A percentile compares a stretch with the other conserved stretches of the same genome.
Evolutionary conservation across 495 filamentous ascomycete species (phyloP).

Genomic region (Neurospora discreta): DNA sequence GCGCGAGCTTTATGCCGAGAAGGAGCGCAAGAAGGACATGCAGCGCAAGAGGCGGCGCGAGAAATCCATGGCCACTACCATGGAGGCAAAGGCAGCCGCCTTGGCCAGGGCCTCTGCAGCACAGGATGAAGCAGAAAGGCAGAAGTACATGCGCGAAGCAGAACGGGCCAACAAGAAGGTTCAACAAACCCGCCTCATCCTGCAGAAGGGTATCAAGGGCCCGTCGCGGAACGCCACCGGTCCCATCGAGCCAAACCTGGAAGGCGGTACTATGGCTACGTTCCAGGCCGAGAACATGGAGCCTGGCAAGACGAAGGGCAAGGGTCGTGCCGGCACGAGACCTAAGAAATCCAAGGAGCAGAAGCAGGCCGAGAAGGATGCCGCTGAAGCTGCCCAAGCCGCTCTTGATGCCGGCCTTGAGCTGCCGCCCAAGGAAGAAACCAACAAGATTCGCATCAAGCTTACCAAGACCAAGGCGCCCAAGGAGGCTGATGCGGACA

Average conservation of each 20-base stretch:
- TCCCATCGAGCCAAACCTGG: constrained; percentile 67
- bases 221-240: constrained; percentile 69
- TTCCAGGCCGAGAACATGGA: constrained; percentile 61
- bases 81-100: constrained; percentile 75
- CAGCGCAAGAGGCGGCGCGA: constrained; percentile 94
- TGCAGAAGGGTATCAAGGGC: constrained; percentile 73
- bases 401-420: constrained; percentile 78
- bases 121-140: constrained; percentile 66
- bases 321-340: constrained; percentile 54
- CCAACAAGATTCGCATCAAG: constrained; percentile 47
- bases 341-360: constrained; percentile 91
- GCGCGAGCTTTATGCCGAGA: constrained; percentile 85
- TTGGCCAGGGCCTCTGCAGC: constrained; percentile 62
- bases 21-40: constrained; percentile 99
- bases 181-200: constrained; percentile 65
- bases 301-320: constrained; percentile 51
- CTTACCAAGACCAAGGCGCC: constrained; percentile 28
- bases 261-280: constrained; percentile 77
- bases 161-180: constrained; percentile 82
- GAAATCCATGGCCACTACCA: constrained; percentile 79
- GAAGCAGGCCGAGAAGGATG: constrained; percentile 90
- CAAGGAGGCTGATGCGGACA: constrained; percentile 23
- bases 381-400: constrained; percentile 78
- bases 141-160: constrained; percentile 66
- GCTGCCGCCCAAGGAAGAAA: constrained; percentile 58